Evolutionary conservation across 1,139 yeast species (phyloP).

Genomic region (Yamadazyma sp.): DNA sequence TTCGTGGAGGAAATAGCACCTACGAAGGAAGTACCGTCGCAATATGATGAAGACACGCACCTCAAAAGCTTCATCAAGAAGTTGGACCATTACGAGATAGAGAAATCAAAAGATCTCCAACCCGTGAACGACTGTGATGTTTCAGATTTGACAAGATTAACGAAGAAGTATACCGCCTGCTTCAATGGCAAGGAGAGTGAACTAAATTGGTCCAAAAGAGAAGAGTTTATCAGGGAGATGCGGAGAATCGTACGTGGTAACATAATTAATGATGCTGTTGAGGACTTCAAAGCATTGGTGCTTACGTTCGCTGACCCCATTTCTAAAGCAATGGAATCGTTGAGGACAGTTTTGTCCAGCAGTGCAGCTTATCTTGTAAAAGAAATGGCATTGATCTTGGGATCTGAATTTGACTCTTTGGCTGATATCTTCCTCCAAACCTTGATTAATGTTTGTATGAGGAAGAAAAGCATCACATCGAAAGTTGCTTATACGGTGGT

Average conservation of each 20-base stretch:
- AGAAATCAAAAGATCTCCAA: conserved; percentile 1
- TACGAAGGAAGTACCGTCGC: not conserved
- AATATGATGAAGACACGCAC: not conserved
- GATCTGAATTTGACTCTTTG: conserved; percentile 55
- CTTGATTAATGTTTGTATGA: conserved; percentile 63
- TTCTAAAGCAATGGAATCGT: conserved; percentile 65
- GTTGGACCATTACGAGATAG: conserved; percentile 2
- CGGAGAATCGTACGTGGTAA: conserved; percentile 67
- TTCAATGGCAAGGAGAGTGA: conserved; percentile 89
- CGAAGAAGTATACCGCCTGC: conserved; percentile 16
- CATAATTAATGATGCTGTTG: conserved; percentile 32
- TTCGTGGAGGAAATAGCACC: not conserved
- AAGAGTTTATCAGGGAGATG: conserved; percentile 55
- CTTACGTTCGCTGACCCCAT: conserved; percentile 58
- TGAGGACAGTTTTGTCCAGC: conserved; percentile 79
- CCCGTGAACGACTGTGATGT: conserved; percentile 2
- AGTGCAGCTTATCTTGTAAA: conserved; percentile 79
- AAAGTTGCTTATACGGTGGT: conserved; percentile 69
- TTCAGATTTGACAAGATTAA: not conserved
- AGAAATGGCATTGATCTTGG: conserved; percentile 59
- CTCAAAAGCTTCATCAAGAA: conserved; percentile 1
- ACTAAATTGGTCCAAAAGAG: conserved; percentile 79
- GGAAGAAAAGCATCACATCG: conserved; percentile 80
- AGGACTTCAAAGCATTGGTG: conserved; percentile 45
- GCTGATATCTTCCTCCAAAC: conserved; percentile 61